Percentiles rank a stretch among this genome's conserved stretches.
These are phyloP conservation scores for Xylaria sp. DNA, from an alignment of 2,329 filamentous ascomycete species.

Conservation along the genomic window DNA sequence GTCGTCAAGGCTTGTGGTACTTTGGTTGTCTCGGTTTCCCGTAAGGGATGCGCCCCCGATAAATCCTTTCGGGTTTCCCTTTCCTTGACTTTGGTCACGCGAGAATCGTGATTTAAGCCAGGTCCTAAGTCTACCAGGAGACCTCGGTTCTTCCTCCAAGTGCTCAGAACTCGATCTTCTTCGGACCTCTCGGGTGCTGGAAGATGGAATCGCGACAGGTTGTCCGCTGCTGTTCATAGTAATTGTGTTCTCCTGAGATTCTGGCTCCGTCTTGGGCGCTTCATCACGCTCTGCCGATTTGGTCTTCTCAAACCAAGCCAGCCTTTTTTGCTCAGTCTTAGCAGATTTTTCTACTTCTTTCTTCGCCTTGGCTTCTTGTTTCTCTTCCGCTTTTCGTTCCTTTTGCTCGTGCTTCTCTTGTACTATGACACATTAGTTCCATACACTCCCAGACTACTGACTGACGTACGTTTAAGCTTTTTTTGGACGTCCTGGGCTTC, in stretches of 20 bases:
- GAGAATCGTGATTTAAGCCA: slow-evolving; percentile 68
- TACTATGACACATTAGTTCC: slow-evolving; percentile 50
- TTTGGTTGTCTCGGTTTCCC: slow-evolving; percentile 55
- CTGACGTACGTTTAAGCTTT: slow-evolving; percentile 67
- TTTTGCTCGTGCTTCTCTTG: slow-evolving; percentile 62
- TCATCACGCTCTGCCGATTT: slow-evolving; percentile 54
- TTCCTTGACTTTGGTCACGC: slow-evolving; percentile 48
- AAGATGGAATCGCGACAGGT: slow-evolving; percentile 39
- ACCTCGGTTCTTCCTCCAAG: slow-evolving; percentile 41
- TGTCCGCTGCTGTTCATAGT: slow-evolving; percentile 43
- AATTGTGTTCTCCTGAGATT: slow-evolving; percentile 30
- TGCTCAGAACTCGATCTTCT: slow-evolving; percentile 30
- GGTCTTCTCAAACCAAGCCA: slow-evolving; percentile 64
- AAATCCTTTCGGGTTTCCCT: slow-evolving; percentile 55
- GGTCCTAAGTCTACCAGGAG: slow-evolving; percentile 55
- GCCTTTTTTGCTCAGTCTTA: slow-evolving; percentile 64
- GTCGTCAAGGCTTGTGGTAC: slow-evolving; percentile 57
- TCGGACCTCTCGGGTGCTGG: slow-evolving; percentile 22
- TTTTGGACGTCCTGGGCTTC: slow-evolving; percentile 65
- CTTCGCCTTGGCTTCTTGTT: slow-evolving; percentile 50
- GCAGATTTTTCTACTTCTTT: slow-evolving; percentile 65
- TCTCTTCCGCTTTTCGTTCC: slow-evolving; percentile 62
- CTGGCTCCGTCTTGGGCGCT: slow-evolving; percentile 46
- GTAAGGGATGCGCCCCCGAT: slow-evolving; percentile 63
- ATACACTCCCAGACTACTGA: background rate